Conservation (phyloP, 176 grass and related monocot species). For the Aegilops tauschii region DNA sequence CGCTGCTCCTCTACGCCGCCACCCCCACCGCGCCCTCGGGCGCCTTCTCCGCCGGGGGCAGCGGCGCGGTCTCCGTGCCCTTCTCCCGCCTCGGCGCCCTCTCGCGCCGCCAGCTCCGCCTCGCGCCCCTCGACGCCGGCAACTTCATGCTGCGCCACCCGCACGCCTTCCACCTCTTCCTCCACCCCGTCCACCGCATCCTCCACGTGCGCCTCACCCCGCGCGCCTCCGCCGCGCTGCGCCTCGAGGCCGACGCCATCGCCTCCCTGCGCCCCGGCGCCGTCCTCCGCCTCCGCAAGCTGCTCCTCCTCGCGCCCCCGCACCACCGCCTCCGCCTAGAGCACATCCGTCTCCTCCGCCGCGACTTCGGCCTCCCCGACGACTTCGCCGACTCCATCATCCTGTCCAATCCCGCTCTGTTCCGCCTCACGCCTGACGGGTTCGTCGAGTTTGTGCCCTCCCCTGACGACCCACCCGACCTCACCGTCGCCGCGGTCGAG, state of each 20-base stretch:
- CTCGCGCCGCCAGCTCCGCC: conserved; percentile 61
- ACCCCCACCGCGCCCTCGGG: conserved; percentile 22
- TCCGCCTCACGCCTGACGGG: conserved; percentile 57
- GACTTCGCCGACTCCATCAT: conserved; percentile 80
- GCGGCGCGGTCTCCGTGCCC: conserved; percentile 39
- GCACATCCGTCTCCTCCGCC: conserved; percentile 66
- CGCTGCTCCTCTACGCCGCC: conserved; percentile 53
- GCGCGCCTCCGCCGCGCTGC: conserved; percentile 43
- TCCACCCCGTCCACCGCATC: conserved; percentile 80
- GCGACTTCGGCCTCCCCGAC: conserved; percentile 72
- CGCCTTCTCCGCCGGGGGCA: not conserved
- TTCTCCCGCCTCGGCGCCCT: conserved; percentile 60
- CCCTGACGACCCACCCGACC: conserved; percentile 38
- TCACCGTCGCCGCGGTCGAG: conserved; percentile 63
- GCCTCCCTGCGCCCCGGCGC: conserved; percentile 28
- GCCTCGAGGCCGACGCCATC: conserved; percentile 43
- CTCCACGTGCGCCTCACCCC: conserved; percentile 84
- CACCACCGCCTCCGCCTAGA: conserved; percentile 66
- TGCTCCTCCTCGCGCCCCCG: conserved; percentile 67
- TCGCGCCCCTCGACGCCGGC: conserved; percentile 50
- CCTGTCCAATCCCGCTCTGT: conserved; percentile 53
- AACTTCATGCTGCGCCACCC: conserved; percentile 80
- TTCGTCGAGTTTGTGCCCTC: conserved; percentile 72
- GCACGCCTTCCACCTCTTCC: conserved; percentile 87
- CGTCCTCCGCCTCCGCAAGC: conserved; percentile 64